These are phyloP conservation scores for Fraxinus xanthoxyloides DNA, from an alignment of 305 asterid genomes.

Conservation along the genomic window DNA sequence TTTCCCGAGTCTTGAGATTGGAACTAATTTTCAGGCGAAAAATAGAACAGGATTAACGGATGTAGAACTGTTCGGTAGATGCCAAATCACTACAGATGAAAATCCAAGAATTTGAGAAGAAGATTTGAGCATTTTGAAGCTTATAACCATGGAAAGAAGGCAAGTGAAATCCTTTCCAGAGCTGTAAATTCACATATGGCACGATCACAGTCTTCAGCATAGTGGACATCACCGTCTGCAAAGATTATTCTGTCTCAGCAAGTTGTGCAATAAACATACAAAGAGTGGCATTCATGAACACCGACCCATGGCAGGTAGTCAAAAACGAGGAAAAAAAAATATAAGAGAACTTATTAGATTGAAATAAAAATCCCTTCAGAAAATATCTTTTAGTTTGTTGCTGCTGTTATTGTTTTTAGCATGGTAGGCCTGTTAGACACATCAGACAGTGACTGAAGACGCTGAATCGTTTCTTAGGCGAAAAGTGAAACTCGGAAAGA, in stretches of 20 bases:
- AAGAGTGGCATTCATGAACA: not conserved
- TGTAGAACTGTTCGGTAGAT: conserved; percentile 23
- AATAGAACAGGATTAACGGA: not conserved
- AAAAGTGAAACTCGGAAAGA: not conserved
- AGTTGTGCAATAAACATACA: conserved; percentile 8
- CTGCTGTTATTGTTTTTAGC: not conserved
- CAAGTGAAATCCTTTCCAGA: conserved; percentile 54
- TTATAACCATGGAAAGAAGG: conserved; percentile 66
- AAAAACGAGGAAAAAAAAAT: not conserved
- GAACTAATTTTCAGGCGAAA: not conserved
- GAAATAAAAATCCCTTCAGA: not conserved
- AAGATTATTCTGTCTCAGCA: conserved; percentile 1
- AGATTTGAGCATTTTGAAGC: conserved; percentile 55
- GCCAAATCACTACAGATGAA: conserved; percentile 55
- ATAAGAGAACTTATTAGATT: not conserved
- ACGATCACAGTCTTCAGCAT: conserved; percentile 56
- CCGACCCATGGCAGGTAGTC: not conserved
- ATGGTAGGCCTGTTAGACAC: not conserved
- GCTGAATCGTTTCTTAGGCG: not conserved
- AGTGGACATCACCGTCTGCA: conserved; percentile 67
- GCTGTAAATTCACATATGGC: conserved; percentile 68
- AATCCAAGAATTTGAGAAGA: conserved; percentile 56
- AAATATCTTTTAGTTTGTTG: not conserved
- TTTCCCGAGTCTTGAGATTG: not conserved
- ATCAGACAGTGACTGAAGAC: not conserved